These are phyloP conservation scores for Hypoxylon fuscum DNA, from an alignment of 495 filamentous ascomycete species.

Conservation along the genomic window DNA sequence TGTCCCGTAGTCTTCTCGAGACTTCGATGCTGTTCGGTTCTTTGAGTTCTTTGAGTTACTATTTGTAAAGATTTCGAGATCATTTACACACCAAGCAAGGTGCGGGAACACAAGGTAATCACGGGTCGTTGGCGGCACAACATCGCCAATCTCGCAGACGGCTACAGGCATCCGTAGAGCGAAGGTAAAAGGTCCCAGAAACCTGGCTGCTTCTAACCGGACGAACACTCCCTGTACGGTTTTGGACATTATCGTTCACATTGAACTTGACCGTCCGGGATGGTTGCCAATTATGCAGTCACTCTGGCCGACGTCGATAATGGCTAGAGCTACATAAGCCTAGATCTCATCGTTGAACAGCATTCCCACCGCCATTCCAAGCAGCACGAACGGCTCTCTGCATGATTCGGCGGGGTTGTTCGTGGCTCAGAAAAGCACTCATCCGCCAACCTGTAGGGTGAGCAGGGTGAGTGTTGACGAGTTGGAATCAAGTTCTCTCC, in stretches of 20 bases:
- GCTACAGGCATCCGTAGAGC: conserved; percentile 20
- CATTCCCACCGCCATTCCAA: conserved; percentile 39
- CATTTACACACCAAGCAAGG: conserved; percentile 3
- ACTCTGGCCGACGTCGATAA: background rate
- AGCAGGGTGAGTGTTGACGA: conserved; percentile 4
- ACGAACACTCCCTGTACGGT: background rate
- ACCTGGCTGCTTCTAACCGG: background rate
- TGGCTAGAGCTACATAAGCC: conserved; percentile 8
- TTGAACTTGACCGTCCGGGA: conserved; percentile 2
- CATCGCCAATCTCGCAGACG: conserved; percentile 46
- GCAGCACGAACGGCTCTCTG: conserved; percentile 39
- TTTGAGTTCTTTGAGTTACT: background rate
- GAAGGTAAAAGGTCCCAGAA: conserved; percentile 6
- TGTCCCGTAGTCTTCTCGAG: background rate
- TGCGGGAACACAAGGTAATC: conserved; percentile 19
- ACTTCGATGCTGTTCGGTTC: background rate
- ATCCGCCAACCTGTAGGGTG: conserved; percentile 27
- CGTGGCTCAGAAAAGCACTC: conserved; percentile 26
- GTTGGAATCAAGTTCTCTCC: conserved; percentile 9
- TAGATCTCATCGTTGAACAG: conserved; percentile 31
- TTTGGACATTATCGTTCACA: conserved; percentile 1
- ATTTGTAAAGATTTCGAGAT: background rate
- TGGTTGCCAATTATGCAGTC: conserved; percentile 1
- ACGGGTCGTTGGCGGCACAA: conserved; percentile 26
- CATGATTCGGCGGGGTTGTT: conserved; percentile 30